phyloP scores from a whole-genome alignment of 2,329 filamentous ascomycete species.

The Aaosphaeria arxii region DNA sequence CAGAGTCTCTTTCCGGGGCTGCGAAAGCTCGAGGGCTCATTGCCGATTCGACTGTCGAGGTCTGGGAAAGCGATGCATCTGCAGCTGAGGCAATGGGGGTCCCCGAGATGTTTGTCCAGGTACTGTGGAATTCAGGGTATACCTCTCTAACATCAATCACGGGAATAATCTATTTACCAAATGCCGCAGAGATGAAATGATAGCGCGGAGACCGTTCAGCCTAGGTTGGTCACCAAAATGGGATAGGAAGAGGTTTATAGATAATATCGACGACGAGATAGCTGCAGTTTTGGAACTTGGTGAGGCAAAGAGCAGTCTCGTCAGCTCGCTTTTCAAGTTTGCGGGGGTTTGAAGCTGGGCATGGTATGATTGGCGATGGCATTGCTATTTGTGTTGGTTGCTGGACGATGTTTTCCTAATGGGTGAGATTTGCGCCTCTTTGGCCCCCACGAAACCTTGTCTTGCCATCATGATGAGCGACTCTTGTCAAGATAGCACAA shows the following conservation, averaged over 20 bases:
- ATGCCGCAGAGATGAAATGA: too few relatives aligned
- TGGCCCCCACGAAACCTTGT: too few relatives aligned
- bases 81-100: conserved; percentile 3
- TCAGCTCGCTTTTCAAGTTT: conserved; percentile 1
- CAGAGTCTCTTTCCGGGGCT: background rate
- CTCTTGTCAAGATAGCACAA: too few relatives aligned
- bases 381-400: too few relatives aligned
- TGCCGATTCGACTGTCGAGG: background rate
- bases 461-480: too few relatives aligned
- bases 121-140: conserved; percentile 4
- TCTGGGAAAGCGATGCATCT: conserved; percentile 1
- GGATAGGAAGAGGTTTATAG: conserved; percentile 1
- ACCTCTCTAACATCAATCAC: background rate
- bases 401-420: too few relatives aligned
- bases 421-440: too few relatives aligned
- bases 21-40: background rate
- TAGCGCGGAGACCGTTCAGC: background rate
- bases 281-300: conserved; percentile 5
- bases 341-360: background rate
- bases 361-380: too few relatives aligned
- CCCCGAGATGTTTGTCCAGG: conserved; percentile 2
- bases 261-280: conserved; percentile 4
- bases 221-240: conserved; percentile 4
- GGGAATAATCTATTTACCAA: background rate
- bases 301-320: conserved; percentile 6